Evolutionary conservation across 1,284 basidiomycete genomes (phyloP), one percentile per base, ranked within the genome.

Genomic region (Inonotus obliquus): DNA sequence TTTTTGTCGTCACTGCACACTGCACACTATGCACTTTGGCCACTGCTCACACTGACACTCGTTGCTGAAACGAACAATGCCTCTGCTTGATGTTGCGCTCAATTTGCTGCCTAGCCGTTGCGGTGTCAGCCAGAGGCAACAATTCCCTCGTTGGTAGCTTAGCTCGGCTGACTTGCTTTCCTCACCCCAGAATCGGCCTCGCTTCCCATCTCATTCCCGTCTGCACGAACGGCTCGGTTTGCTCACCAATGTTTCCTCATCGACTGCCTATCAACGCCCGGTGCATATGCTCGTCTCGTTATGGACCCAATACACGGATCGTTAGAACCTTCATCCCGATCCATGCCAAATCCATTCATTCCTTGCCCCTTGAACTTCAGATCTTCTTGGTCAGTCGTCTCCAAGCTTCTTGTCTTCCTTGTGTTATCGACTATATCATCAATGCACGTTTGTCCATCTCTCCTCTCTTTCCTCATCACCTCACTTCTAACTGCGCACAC

Each of bases 361-460:
- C 19, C 27, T 35, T 14, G n/a, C 29, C 2, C 32, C n/a, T n/a
- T n/a, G n/a, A n/a, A 19, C 47, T 49, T 45, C 14, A n/a, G 35
- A 21, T 55, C 23, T 23, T 52, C 51, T 52, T 57, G 41, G 41
- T 27, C 19, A 7, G 7, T 41, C 39, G 23, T 17, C 27, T 25
- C n/a, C n/a, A 57, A 57, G 37, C 45, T 45, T 57, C 55, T 57
- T 38, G 55, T 52, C 49, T 52, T 52, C 27, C 49, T 13, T 49
- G 6, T 4, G 1, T 5, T 52, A 52, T 52, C 51, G 27, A 27
- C 49, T 32, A 52, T 32, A 23, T 44, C n/a, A 55, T 55, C n/a
- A 55, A 55, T 7, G 54, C 54, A 55, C 54, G 54, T 55, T 55
- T 35, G 54, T 37, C 23, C 9, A 17, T 44, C 54, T 55, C 25